Evolutionary conservation across 1,139 yeast species (phyloP), one percentile per base, ranked within the genome.

Genomic region (Zygoascus sp.): DNA sequence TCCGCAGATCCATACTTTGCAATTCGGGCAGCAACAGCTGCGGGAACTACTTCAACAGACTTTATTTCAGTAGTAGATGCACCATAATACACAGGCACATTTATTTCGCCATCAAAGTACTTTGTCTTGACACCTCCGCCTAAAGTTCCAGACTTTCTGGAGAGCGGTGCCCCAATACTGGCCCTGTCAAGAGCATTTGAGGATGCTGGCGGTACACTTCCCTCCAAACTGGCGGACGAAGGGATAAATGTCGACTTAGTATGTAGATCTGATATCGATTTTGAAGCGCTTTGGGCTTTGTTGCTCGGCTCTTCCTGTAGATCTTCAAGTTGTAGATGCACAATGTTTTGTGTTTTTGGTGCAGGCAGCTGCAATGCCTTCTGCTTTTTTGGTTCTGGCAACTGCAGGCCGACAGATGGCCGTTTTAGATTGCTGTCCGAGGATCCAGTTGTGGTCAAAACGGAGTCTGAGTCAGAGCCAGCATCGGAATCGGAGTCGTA

Each of bases 21-120:
- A 20, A 42, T 47, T n/a, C 60, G 44, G 2, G 62, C 62, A n/a
- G 58, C 53, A 5, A 58, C 59, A 7, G 61, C 48, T 1, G 62
- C 62, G 13, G 63, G 62, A 2, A 59, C 51, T 7, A 59, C 46
- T 35, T 50, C 45, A 42, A 46, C 43, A 10, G 48, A 44, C 25
- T 46, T 42, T 15, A 39, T 37, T 17, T 40, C 41, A 15, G 30
- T 13, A 15, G 38, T 30, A 8, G 46, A 25, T 5, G 45, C 8
- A 10, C 16, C 32, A 10, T 28, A 27, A 11, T 35, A 42, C 25
- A 13, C 16, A 2, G 55, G 52, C 23, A 53, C 38, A 0, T 34
- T 36, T 22, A 59, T 45, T 27, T 59, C 60, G 3, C 63, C 63
- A 37, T 59, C 63, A 41, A 58, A 58, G 38, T 47, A 50, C 23